Conservation (phyloP, 2,329 filamentous ascomycete species). For the Pezicula radicicola region DNA sequence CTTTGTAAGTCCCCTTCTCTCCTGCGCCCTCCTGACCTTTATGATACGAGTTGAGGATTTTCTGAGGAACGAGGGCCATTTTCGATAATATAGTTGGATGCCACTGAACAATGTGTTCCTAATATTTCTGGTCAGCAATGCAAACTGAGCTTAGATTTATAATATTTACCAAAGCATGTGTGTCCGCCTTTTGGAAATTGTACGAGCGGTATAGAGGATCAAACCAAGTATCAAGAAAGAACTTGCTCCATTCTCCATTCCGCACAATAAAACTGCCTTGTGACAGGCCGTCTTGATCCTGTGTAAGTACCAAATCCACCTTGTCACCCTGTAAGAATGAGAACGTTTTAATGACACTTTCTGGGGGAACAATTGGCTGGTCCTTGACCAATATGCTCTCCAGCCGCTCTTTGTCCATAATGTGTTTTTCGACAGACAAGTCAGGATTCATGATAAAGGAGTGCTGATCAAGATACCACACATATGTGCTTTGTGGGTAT, state of each 20-base stretch:
- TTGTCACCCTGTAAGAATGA: constrained; percentile 72
- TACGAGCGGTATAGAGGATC: constrained; percentile 91
- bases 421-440: constrained; percentile 64
- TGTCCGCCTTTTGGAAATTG: constrained; percentile 94
- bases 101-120: constrained; percentile 94
- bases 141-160: background rate
- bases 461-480: constrained; percentile 86
- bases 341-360: constrained; percentile 96
- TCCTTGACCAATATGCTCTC: constrained; percentile 82
- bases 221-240: constrained; percentile 93
- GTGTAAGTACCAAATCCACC: constrained; percentile 78
- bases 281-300: constrained; percentile 78
- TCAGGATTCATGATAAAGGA: constrained; percentile 84
- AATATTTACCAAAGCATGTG: constrained; percentile 74
- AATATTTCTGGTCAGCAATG: constrained; percentile 7
- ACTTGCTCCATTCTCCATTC: constrained; percentile 87
- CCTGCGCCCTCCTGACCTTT: constrained; percentile 28
- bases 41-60: constrained; percentile 76
- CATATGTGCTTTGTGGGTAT: constrained; percentile 71
- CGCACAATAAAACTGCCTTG: constrained; percentile 75
- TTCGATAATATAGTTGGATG: constrained; percentile 93
- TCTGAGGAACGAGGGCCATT: constrained; percentile 85
- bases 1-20: constrained; percentile 64
- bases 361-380: constrained; percentile 83
- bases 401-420: constrained; percentile 66